These are phyloP conservation scores for Rutstroemia sydowiana DNA, from an alignment of 2,329 filamentous ascomycete species.

Conservation along the genomic window DNA sequence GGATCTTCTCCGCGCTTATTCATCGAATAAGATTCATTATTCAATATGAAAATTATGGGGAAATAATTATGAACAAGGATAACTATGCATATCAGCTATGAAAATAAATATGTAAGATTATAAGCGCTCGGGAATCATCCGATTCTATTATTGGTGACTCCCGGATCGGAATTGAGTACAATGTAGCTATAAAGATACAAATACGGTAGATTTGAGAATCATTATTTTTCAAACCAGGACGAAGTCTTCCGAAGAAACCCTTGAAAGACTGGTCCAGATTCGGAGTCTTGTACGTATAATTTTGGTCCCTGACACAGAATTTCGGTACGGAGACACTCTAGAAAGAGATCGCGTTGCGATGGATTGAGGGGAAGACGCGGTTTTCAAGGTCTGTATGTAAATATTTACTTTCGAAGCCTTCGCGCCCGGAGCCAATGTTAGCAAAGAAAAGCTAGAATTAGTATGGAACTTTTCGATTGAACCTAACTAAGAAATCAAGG, in stretches of 20 bases:
- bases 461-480: constrained; percentile 6
- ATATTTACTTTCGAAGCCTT: constrained; percentile 7
- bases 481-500: too few relatives aligned
- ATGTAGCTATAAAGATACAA: not conserved
- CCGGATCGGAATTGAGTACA: not conserved
- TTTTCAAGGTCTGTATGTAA: constrained; percentile 1
- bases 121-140: constrained; percentile 4
- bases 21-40: not conserved
- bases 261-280: not conserved
- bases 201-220: too few relatives aligned
- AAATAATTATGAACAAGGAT: not conserved
- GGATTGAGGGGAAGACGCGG: constrained; percentile 2
- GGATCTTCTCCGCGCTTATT: constrained; percentile 3
- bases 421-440: not conserved
- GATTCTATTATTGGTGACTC: not conserved
- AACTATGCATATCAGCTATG: not conserved
- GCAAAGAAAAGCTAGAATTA: not conserved
- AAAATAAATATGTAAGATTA: not conserved
- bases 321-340: not conserved
- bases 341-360: not conserved
- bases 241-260: too few relatives aligned
- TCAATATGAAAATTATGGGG: not conserved
- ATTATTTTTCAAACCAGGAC: too few relatives aligned
- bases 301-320: not conserved
- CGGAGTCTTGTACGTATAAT: too few relatives aligned